Evolutionary conservation across 2,329 filamentous ascomycete genomes (phyloP).

Genomic region (Paecilomyces sp.): DNA sequence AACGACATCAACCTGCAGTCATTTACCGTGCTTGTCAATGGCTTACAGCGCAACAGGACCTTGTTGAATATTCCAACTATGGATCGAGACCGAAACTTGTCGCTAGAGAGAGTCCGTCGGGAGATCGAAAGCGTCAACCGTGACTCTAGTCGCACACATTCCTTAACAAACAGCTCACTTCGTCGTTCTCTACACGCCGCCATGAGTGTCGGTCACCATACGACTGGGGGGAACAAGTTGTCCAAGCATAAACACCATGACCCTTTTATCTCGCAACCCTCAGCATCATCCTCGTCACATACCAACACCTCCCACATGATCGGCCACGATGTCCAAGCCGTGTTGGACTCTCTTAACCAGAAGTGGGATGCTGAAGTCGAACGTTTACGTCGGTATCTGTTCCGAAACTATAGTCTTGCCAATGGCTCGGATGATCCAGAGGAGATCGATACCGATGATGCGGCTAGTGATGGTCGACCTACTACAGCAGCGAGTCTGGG

Average conservation of each 20-base stretch:
- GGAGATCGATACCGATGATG: slow-evolving; percentile 19
- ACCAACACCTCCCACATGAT: slow-evolving; percentile 17
- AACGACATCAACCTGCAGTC: slow-evolving; percentile 66
- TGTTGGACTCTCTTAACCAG: slow-evolving; percentile 34
- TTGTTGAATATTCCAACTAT: slow-evolving; percentile 57
- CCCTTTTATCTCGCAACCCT: slow-evolving; percentile 2
- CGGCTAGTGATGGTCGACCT: slow-evolving; percentile 29
- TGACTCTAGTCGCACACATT: slow-evolving; percentile 23
- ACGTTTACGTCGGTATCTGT: slow-evolving; percentile 37
- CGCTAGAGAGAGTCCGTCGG: slow-evolving; percentile 53
- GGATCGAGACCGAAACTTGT: slow-evolving; percentile 53
- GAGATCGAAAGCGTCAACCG: slow-evolving; percentile 48
- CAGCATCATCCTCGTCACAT: slow-evolving; percentile 8
- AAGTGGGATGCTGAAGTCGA: slow-evolving; percentile 40
- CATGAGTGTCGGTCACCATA: slow-evolving; percentile 24
- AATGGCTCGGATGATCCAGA: slow-evolving; percentile 23
- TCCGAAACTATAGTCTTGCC: slow-evolving; percentile 38
- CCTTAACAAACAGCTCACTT: slow-evolving; percentile 30
- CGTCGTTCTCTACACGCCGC: slow-evolving; percentile 38
- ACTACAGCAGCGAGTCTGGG: slow-evolving; percentile 30
- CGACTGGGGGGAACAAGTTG: slow-evolving; percentile 22
- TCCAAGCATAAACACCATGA: slow-evolving; percentile 20
- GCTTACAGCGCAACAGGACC: slow-evolving; percentile 58
- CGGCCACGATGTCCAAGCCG: slow-evolving; percentile 33
- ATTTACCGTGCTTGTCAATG: slow-evolving; percentile 62